phyloP scores from a whole-genome alignment of 345 rosid genomes.

The Citrus glauca region DNA sequence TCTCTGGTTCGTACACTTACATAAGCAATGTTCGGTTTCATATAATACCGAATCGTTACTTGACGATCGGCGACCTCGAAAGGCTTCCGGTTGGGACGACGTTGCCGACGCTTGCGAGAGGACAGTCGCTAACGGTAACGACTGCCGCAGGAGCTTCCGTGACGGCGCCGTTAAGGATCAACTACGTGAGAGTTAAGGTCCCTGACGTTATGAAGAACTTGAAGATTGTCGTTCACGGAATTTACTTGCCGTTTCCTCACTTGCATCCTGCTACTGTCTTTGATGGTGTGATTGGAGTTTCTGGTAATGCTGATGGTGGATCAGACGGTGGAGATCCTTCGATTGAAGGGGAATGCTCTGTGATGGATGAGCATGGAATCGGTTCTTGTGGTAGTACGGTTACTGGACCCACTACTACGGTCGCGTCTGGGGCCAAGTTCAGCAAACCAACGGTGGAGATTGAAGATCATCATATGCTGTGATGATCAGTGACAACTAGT shows the following conservation, averaged over 20 bases:
- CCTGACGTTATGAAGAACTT: slow-evolving; percentile 47
- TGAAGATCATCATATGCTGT: slow-evolving; percentile 43
- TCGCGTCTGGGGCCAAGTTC: slow-evolving; percentile 9
- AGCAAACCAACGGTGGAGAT: slow-evolving; percentile 24
- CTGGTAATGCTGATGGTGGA: background rate
- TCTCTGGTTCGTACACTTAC: slow-evolving; percentile 48
- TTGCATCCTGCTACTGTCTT: slow-evolving; percentile 23
- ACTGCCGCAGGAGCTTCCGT: slow-evolving; percentile 20
- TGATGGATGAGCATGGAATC: slow-evolving; percentile 10
- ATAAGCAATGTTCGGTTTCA: slow-evolving; percentile 48
- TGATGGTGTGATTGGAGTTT: slow-evolving; percentile 22
- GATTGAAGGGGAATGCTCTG: slow-evolving; percentile 18
- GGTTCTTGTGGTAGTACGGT: background rate
- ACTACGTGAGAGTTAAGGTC: slow-evolving; percentile 47
- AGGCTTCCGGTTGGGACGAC: slow-evolving; percentile 35
- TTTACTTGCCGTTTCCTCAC: slow-evolving; percentile 52
- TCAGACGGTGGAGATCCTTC: slow-evolving; percentile 5
- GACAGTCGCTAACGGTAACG: slow-evolving; percentile 35
- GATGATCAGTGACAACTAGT: background rate
- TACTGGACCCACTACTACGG: background rate
- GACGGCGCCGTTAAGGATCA: slow-evolving; percentile 40
- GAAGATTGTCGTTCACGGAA: slow-evolving; percentile 49
- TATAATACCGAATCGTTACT: slow-evolving; percentile 47
- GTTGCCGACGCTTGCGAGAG: slow-evolving; percentile 35
- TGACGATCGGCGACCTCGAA: slow-evolving; percentile 41